A percentile compares a stretch with the other conserved stretches of the same genome.
Evolutionary conservation across 352 stramenopile species (phyloP).

Genomic region (Peronospora tabacina): DNA sequence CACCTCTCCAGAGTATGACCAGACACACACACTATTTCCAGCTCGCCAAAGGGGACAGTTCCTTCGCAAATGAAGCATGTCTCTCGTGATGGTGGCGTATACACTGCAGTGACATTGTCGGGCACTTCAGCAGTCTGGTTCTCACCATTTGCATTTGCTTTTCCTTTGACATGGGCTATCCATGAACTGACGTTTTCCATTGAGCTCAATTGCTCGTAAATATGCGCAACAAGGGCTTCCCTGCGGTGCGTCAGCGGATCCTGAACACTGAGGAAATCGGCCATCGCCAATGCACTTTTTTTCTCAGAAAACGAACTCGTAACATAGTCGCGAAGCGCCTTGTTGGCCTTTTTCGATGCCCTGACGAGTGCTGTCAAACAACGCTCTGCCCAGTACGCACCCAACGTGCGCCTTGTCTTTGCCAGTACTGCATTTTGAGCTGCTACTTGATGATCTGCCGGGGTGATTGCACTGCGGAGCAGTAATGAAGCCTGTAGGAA

Average conservation of each 20-base stretch:
- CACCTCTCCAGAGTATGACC: conserved; percentile 66
- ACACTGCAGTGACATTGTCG: neutral
- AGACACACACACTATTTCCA: conserved; percentile 49
- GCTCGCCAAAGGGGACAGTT: conserved; percentile 50
- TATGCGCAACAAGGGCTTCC: conserved; percentile 41
- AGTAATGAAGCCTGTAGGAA: conserved; percentile 56
- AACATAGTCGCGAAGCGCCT: conserved; percentile 23
- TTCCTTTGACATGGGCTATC: conserved; percentile 30
- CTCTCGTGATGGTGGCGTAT: conserved; percentile 40
- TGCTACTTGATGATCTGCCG: conserved; percentile 35
- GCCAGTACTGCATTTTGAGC: conserved; percentile 36
- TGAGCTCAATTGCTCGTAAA: conserved; percentile 56
- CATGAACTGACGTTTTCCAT: conserved; percentile 36
- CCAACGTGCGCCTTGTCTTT: conserved; percentile 38
- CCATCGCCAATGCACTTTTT: conserved; percentile 63
- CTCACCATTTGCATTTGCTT: conserved; percentile 9
- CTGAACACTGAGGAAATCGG: conserved; percentile 72
- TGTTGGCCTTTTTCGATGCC: conserved; percentile 28
- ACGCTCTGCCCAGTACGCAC: conserved; percentile 53
- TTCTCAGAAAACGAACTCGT: conserved; percentile 27
- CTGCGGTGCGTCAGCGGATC: conserved; percentile 24
- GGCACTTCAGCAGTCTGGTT: neutral
- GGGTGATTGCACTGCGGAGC: conserved; percentile 47
- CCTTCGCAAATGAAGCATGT: conserved; percentile 66
- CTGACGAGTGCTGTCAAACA: conserved; percentile 44